phyloP scores from a whole-genome alignment of 495 filamentous ascomycete genomes.

The Aspergillus bridgeri region DNA sequence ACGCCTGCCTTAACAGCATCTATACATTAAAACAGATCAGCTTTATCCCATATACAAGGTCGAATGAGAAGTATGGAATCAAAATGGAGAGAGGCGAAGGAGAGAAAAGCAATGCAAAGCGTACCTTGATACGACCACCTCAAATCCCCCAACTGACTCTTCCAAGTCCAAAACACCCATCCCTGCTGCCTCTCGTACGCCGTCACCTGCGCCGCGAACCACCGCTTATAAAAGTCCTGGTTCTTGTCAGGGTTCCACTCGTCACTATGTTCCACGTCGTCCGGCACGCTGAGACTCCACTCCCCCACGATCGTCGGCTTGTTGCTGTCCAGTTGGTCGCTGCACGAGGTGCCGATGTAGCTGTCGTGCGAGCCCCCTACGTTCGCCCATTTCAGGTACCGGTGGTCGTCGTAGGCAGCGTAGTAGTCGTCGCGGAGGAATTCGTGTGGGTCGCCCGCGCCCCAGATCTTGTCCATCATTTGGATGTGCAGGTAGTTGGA shows the following conservation, averaged over 20 bases:
- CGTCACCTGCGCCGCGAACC: slow-evolving; percentile 58
- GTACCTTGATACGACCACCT: slow-evolving; percentile 55
- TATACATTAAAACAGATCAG: slow-evolving; percentile 7
- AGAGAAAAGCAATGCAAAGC: background rate
- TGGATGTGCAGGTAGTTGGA: slow-evolving; percentile 50
- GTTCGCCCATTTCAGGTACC: slow-evolving; percentile 52
- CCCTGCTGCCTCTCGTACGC: slow-evolving; percentile 56
- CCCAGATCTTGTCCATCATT: slow-evolving; percentile 54
- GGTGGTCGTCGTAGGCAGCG: slow-evolving; percentile 52
- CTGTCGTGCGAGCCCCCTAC: slow-evolving; percentile 38
- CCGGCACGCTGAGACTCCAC: slow-evolving; percentile 50
- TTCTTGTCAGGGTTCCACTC: slow-evolving; percentile 46
- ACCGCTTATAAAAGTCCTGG: slow-evolving; percentile 51
- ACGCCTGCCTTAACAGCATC: slow-evolving; percentile 47
- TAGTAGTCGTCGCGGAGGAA: slow-evolving; percentile 36
- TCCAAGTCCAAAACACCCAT: slow-evolving; percentile 67
- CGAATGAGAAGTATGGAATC: no score
- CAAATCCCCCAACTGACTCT: slow-evolving; percentile 53
- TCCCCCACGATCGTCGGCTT: slow-evolving; percentile 54
- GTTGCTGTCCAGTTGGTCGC: slow-evolving; percentile 44
- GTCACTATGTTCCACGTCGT: slow-evolving; percentile 39
- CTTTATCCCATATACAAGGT: background rate
- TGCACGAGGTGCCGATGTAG: slow-evolving; percentile 51
- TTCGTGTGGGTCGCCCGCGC: slow-evolving; percentile 46
- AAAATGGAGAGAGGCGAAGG: background rate